Evolutionary conservation across 164 flowering plant genomes (phyloP).

Genomic region (Protea cynaroides): DNA sequence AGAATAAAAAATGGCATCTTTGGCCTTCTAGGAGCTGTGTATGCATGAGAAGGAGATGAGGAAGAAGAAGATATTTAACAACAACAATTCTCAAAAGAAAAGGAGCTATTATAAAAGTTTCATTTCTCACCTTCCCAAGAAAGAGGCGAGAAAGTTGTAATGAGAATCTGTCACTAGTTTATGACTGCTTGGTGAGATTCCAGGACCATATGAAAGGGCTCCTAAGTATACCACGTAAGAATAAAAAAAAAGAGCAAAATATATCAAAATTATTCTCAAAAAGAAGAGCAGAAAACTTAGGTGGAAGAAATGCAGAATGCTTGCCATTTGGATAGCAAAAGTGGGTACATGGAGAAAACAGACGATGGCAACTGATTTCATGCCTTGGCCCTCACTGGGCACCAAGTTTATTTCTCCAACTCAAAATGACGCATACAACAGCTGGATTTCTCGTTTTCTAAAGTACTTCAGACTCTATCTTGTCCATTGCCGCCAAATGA

Average conservation of each 20-base stretch:
- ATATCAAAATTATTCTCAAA: neutral
- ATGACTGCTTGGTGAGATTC: conserved; percentile 17
- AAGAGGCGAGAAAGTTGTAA: conserved; percentile 35
- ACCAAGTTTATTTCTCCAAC: no score
- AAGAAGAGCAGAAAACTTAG: neutral
- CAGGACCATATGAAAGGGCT: conserved; percentile 30
- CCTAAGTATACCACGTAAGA: conserved; percentile 57
- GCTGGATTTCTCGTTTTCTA: no score
- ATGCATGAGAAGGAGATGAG: neutral
- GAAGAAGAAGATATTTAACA: neutral
- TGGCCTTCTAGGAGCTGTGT: conserved; percentile 37
- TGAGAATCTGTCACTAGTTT: conserved; percentile 30
- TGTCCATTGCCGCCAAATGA: no score
- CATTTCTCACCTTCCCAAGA: conserved; percentile 39
- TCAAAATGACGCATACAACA: no score
- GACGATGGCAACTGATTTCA: no score
- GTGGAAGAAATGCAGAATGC: no score
- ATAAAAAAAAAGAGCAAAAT: no score
- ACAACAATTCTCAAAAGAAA: neutral
- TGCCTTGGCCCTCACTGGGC: no score
- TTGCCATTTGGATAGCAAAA: no score
- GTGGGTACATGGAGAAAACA: no score
- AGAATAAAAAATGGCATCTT: conserved; percentile 42
- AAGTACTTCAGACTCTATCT: no score
- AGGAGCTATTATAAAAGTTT: neutral